Evolutionary conservation across 2,329 filamentous ascomycete species (phyloP).

Genomic region (Monosporascus cannonballus): DNA sequence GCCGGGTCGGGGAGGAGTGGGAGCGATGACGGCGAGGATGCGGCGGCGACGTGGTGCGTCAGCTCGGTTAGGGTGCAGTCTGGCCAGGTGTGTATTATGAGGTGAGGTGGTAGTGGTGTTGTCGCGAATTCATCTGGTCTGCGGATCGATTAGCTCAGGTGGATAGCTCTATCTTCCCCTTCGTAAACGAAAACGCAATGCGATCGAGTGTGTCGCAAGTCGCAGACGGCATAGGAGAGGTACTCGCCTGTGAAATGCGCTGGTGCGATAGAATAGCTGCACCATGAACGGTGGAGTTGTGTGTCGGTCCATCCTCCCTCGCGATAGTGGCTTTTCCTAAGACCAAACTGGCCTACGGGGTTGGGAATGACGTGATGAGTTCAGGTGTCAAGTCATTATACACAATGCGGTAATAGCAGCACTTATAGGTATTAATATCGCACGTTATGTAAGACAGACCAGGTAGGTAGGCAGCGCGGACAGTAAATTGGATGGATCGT

Average conservation of each 20-base stretch:
- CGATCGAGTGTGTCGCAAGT: not conserved
- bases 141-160: not conserved
- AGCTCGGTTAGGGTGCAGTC: constrained; percentile 77
- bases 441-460: too few species aligned
- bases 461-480: too few species aligned
- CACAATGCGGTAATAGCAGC: too few species aligned
- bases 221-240: constrained; percentile 9
- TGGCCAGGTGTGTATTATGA: constrained; percentile 83
- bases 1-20: constrained; percentile 65
- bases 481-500: too few species aligned
- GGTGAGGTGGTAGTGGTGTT: constrained; percentile 53
- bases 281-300: constrained; percentile 75
- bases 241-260: constrained; percentile 62
- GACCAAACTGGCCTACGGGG: not conserved
- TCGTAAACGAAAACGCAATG: not conserved
- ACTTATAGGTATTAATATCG: too few species aligned
- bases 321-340: not conserved
- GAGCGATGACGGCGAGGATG: constrained; percentile 43
- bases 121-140: constrained; percentile 67
- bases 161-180: not conserved
- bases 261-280: constrained; percentile 75
- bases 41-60: constrained; percentile 65
- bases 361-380: not conserved
- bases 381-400: too few species aligned
- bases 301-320: constrained; percentile 52